phyloP scores from a whole-genome alignment of 2,329 filamentous ascomycete genomes.

The Ophiostoma australiae region DNA sequence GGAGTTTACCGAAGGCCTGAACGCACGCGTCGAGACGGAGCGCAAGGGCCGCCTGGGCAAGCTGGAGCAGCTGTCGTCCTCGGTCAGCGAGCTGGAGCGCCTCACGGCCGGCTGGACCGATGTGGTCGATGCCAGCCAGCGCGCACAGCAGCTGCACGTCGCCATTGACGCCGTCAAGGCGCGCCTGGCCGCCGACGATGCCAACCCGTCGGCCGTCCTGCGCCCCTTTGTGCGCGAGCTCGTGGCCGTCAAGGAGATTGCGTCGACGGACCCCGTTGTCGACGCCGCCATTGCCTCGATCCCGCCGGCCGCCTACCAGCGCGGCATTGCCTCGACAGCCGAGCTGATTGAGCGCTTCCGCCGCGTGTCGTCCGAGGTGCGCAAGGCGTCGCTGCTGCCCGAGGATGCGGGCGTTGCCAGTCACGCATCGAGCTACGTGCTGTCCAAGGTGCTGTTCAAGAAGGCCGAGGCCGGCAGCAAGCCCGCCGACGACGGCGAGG shows the following conservation, averaged over 20 bases:
- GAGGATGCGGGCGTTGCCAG: constrained; percentile 92
- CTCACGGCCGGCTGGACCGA: constrained; percentile 85
- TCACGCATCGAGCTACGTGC: constrained; percentile 81
- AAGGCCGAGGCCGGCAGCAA: constrained; percentile 79
- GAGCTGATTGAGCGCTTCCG: constrained; percentile 95
- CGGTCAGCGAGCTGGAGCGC: constrained; percentile 77
- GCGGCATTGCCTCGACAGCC: constrained; percentile 74
- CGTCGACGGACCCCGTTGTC: constrained; percentile 76
- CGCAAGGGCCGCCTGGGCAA: constrained; percentile 81
- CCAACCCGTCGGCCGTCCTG: constrained; percentile 49
- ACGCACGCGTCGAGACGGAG: constrained; percentile 79
- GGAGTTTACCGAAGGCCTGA: constrained; percentile 73
- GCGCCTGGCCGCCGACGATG: constrained; percentile 39
- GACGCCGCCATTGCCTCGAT: constrained; percentile 94
- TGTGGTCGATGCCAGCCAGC: constrained; percentile 83
- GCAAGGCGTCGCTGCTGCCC: constrained; percentile 87
- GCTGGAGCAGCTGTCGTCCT: constrained; percentile 70
- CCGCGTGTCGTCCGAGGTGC: constrained; percentile 82
- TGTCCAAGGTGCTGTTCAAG: constrained; percentile 95
- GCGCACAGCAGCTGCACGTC: constrained; percentile 93
- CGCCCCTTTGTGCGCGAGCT: constrained; percentile 88
- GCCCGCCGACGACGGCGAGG: constrained; percentile 52
- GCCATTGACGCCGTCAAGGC: constrained; percentile 89
- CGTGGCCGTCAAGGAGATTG: constrained; percentile 89
- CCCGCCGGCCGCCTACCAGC: constrained; percentile 88